Conservation (phyloP, 345 rosid species). For the Arabis hirsuta region DNA sequence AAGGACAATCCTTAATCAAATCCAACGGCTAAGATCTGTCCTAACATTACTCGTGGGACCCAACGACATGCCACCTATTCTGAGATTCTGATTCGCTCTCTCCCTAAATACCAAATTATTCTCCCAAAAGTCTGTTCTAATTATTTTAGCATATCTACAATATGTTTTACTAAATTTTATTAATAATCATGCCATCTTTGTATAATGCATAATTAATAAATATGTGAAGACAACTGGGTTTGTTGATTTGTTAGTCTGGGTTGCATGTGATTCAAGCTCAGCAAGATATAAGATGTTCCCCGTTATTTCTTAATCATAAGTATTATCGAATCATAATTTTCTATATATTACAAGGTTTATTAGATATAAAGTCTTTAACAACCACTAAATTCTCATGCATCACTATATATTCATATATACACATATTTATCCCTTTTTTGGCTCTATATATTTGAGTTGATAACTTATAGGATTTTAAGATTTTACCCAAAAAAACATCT, state of each 20-base stretch:
- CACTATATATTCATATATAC: background rate
- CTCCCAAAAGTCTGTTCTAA: conserved; percentile 34
- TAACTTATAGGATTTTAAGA: background rate
- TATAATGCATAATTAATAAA: conserved; percentile 18
- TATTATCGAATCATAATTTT: conserved; percentile 25
- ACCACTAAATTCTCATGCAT: conserved; percentile 35
- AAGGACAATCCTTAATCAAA: conserved; percentile 38
- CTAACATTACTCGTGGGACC: conserved; percentile 32
- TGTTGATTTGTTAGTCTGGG: conserved; percentile 54
- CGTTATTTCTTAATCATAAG: conserved; percentile 34
- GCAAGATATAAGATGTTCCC: conserved; percentile 46
- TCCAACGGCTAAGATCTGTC: conserved; percentile 45
- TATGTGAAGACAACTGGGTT: conserved; percentile 41
- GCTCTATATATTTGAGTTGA: no score
- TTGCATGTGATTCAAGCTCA: conserved; percentile 50
- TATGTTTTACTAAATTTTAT: background rate
- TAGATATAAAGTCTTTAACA: conserved; percentile 38
- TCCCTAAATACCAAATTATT: conserved; percentile 37
- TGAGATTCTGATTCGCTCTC: conserved; percentile 45
- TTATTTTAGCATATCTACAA: conserved; percentile 43
- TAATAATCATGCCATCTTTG: conserved; percentile 32
- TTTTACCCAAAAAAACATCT: background rate
- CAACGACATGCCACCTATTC: conserved; percentile 41
- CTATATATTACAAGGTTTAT: conserved; percentile 17
- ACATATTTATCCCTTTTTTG: background rate